Conservation (phyloP, 1,284 basidiomycete genomes). For the Puccinia coronata region DNA sequence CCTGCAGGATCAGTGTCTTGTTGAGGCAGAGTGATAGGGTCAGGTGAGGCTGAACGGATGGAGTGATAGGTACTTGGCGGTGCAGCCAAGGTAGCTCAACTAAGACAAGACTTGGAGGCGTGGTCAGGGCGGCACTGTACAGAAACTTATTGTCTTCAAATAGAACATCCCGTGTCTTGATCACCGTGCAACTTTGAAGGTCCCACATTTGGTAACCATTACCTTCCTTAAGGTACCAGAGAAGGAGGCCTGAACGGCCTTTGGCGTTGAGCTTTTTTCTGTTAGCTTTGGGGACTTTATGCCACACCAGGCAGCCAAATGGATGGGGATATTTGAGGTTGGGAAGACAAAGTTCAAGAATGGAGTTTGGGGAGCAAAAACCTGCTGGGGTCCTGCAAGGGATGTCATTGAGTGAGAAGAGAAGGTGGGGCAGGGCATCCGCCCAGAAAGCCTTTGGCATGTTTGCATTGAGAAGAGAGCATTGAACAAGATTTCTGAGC, state of each 20-base stretch:
- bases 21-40: too few species aligned
- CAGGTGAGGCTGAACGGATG: too few species aligned
- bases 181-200: too few species aligned
- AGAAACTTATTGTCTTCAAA: too few species aligned
- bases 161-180: too few species aligned
- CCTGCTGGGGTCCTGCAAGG: not conserved
- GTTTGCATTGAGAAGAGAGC: not conserved
- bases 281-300: not conserved
- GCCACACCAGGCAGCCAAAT: conserved; percentile 10
- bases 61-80: too few species aligned
- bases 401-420: not conserved
- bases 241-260: not conserved
- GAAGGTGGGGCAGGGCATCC: not conserved
- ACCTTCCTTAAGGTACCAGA: too few species aligned
- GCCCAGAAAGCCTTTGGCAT: conserved; percentile 9
- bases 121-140: too few species aligned
- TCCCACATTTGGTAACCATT: too few species aligned
- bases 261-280: not conserved
- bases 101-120: too few species aligned
- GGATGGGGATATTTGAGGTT: not conserved
- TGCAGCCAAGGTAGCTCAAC: too few species aligned
- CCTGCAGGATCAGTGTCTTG: too few species aligned
- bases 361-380: not conserved
- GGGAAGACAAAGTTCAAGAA: not conserved
- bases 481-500: not conserved